Conservation (phyloP, 305 asterid genomes). For the Fraxinus baroniana region DNA sequence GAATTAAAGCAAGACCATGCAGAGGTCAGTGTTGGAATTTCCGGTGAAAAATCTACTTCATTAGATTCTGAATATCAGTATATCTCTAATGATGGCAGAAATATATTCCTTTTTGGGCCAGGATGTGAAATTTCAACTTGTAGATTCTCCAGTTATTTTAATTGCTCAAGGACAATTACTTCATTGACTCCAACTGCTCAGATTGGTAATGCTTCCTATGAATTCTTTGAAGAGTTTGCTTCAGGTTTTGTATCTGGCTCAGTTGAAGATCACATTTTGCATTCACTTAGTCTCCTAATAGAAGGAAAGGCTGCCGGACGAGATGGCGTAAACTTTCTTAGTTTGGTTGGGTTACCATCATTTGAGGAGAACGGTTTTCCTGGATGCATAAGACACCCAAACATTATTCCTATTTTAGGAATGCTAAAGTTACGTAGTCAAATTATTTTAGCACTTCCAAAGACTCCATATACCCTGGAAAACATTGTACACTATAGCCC, state of each 20-base stretch:
- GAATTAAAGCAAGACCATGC: conserved; percentile 33
- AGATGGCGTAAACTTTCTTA: conserved; percentile 66
- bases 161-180: conserved; percentile 81
- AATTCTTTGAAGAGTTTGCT: conserved; percentile 55
- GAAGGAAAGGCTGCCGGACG: conserved; percentile 69
- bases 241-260: conserved; percentile 63
- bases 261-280: conserved; percentile 67
- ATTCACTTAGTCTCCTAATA: conserved; percentile 55
- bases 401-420: conserved; percentile 74
- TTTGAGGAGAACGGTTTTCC: conserved; percentile 64
- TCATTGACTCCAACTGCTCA: conserved; percentile 73
- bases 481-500: conserved; percentile 75
- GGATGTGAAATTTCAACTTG: conserved; percentile 55
- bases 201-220: conserved; percentile 55
- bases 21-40: conserved; percentile 54
- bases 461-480: conserved; percentile 71
- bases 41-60: conserved; percentile 48
- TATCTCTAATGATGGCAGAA: conserved; percentile 51
- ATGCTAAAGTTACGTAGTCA: conserved; percentile 58
- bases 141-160: conserved; percentile 54
- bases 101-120: conserved; percentile 37
- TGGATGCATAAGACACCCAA: conserved; percentile 96
- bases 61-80: conserved; percentile 49
- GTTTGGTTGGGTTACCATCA: conserved; percentile 75
- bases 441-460: conserved; percentile 59